These are phyloP conservation scores for Mycena albidolilacea DNA, from an alignment of 768 basidiomycete species.

Conservation along the genomic window DNA sequence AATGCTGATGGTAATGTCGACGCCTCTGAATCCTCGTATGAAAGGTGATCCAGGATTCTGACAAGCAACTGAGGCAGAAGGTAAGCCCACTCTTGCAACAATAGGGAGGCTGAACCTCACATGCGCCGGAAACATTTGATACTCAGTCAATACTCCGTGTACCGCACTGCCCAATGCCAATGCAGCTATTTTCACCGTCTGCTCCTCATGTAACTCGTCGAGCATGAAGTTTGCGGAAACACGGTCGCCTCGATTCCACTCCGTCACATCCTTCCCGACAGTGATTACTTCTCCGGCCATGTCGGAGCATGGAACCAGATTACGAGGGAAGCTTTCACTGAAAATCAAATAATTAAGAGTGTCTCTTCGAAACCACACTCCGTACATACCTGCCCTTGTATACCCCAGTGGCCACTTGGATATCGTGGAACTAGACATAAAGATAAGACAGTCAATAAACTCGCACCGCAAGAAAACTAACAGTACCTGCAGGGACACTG, in stretches of 20 bases:
- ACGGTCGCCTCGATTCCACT: conserved; percentile 70
- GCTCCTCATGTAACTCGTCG: conserved; percentile 67
- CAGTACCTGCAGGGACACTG: background rate
- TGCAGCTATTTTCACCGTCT: conserved; percentile 42
- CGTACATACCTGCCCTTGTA: conserved; percentile 52
- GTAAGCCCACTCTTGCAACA: background rate
- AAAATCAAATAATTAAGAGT: background rate
- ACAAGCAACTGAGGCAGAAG: conserved; percentile 58
- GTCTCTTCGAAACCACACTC: background rate
- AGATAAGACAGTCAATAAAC: background rate
- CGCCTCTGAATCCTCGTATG: conserved; percentile 75
- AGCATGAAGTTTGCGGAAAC: conserved; percentile 68
- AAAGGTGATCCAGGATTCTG: conserved; percentile 68
- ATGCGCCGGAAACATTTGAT: conserved; percentile 63
- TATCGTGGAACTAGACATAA: conserved; percentile 61
- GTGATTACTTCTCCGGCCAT: conserved; percentile 66
- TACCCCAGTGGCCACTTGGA: conserved; percentile 55
- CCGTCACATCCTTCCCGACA: conserved; percentile 58
- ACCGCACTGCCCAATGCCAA: conserved; percentile 59
- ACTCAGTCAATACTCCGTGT: conserved; percentile 69
- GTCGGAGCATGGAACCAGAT: conserved; percentile 51
- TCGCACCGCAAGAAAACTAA: background rate
- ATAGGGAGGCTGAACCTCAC: conserved; percentile 42
- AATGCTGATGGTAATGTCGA: conserved; percentile 70
- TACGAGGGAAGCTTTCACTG: conserved; percentile 4